These are phyloP conservation scores for Stevia rebaudiana DNA, from an alignment of 140 eudicot genomes.

Conservation along the genomic window DNA sequence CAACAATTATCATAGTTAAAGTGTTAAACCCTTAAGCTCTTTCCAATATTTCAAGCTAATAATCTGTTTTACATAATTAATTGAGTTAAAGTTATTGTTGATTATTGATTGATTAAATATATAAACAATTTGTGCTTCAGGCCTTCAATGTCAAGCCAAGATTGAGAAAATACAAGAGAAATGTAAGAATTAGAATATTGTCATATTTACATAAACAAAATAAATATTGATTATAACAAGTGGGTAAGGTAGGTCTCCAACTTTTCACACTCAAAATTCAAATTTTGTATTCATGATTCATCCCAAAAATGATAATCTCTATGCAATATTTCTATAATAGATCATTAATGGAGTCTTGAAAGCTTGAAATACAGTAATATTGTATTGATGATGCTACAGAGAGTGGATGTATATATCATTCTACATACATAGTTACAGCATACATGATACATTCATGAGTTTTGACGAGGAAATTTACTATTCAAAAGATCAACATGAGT, in stretches of 20 bases:
- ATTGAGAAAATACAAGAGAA: neutral
- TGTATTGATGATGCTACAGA: neutral
- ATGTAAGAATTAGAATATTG: too few relatives aligned
- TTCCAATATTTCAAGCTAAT: neutral
- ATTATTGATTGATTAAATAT: neutral
- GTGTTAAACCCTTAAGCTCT: neutral
- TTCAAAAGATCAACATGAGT: neutral
- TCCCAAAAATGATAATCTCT: neutral
- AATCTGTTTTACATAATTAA: neutral
- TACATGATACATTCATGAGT: neutral
- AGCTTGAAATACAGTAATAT: neutral
- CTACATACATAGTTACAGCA: neutral
- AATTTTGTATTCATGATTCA: neutral
- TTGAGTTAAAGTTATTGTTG: neutral
- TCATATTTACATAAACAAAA: neutral
- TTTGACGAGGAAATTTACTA: neutral
- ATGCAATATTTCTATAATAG: constrained; percentile 2
- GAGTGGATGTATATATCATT: neutral
- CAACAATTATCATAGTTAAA: neutral
- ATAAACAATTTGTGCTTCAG: neutral
- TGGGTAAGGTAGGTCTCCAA: constrained; percentile 17
- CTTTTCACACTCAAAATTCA: neutral
- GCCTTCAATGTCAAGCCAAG: neutral
- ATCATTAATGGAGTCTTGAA: neutral
- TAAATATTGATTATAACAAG: neutral